Evolutionary conservation across 768 basidiomycete species (phyloP), one percentile per base, ranked within the genome.

Genomic region (Agrocybe pediades): DNA sequence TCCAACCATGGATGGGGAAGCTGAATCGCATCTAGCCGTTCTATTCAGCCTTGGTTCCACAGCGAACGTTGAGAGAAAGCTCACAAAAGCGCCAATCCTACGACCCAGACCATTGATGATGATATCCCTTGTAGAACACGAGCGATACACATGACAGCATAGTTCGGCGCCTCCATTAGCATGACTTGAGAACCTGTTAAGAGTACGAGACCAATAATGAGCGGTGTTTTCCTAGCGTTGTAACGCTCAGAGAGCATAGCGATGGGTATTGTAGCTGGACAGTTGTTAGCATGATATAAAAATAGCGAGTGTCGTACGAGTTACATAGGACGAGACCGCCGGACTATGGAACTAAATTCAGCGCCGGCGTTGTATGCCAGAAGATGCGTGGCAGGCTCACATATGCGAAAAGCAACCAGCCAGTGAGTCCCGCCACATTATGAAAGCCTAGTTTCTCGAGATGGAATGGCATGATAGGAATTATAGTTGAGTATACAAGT

Each of bases 401-500:
- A 55, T 77, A 86, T 54, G 81, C 76, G 58, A 80, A 84, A 15
- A 86, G 69, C 2, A 87, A 68, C 84, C 84, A 87, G 25, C 85
- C 84, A 0, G 80, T 74, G 25, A 76, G 73, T 2, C 74, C 70
- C 27, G 83, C 84, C 20, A 83, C 75, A 9, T 68, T 50, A 7
- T 63, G 61, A 52, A 80, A 81, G 0, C 73, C 66, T 43, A 86
- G 72, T 5, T 52, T 63, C 59, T 84, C 77, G 20, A 87, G 76
- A 27, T 82, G 84, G 60, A 86, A 86, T 1, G 85, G 84, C 52
- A 86, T 74, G 25, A 86, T 83, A 8, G 85, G 85, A 26, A 85
- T 79, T 52, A 85, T 80, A 23, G 83, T 72, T 3, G 83, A 81
- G 59, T 86, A 86, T 9, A 83, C 79, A n/a, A 86, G 65, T 1